Conservation (phyloP, 1,139 yeast genomes). For the Meyerozyma sp. region DNA sequence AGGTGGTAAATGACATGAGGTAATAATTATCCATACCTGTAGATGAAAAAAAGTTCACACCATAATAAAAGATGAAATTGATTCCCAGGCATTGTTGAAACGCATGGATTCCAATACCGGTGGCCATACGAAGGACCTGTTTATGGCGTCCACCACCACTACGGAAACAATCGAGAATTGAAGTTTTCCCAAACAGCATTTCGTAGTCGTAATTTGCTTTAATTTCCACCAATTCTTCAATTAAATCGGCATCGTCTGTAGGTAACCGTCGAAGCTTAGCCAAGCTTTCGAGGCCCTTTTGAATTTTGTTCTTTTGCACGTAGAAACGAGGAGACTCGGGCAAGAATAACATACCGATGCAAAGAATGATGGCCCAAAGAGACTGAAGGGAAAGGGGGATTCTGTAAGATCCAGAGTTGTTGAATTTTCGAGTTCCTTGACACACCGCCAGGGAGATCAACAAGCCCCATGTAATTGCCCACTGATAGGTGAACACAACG, state of each 20-base stretch:
- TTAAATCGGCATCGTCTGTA: conserved; percentile 52
- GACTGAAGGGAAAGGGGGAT: conserved; percentile 76
- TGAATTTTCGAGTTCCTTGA: conserved; percentile 61
- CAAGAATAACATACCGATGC: conserved; percentile 58
- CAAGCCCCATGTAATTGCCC: conserved; percentile 84
- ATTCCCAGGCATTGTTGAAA: conserved; percentile 77
- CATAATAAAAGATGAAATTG: conserved; percentile 74
- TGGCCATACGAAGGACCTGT: conserved; percentile 57
- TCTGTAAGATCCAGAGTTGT: conserved; percentile 56
- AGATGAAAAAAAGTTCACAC: conserved; percentile 63
- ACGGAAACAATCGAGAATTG: conserved; percentile 57
- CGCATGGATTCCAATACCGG: conserved; percentile 66
- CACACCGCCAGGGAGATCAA: conserved; percentile 70
- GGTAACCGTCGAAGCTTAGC: conserved; percentile 38
- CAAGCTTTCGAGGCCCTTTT: conserved; percentile 48
- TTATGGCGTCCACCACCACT: conserved; percentile 63
- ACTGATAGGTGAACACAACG: conserved; percentile 72
- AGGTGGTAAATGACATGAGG: conserved; percentile 63
- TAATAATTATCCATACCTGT: conserved; percentile 59
- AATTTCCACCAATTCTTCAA: conserved; percentile 73
- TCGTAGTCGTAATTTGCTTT: conserved; percentile 77
- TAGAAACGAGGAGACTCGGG: conserved; percentile 76
- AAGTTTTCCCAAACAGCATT: conserved; percentile 53
- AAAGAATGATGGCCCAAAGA: conserved; percentile 56
- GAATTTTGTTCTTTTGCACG: conserved; percentile 57